Percentiles rank a stretch among this genome's conserved stretches.
Evolutionary conservation across 2,329 filamentous ascomycete genomes (phyloP).

Genomic region (Aspergillus sergii): DNA sequence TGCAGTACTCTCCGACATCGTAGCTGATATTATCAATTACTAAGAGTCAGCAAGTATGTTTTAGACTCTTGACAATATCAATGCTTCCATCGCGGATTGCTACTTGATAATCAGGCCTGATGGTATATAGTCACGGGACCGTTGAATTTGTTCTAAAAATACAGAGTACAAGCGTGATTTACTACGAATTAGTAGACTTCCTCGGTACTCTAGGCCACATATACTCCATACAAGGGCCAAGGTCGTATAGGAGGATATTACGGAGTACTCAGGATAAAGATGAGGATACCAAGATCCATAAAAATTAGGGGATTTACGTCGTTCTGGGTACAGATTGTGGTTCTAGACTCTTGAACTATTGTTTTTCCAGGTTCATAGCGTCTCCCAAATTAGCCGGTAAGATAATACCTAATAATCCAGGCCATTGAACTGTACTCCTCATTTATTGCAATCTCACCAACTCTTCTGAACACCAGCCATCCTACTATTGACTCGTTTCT

Average conservation of each 20-base stretch:
- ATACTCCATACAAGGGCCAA: background rate
- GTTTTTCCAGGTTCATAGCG: background rate
- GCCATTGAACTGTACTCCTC: background rate
- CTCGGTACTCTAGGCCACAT: background rate
- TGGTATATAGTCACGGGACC: background rate
- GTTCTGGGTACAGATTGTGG: background rate
- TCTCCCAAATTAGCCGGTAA: background rate
- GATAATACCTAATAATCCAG: background rate
- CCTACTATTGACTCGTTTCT: background rate
- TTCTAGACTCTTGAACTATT: conserved; percentile 2
- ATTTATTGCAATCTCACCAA: background rate
- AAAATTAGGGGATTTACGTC: background rate
- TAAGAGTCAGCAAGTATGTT: background rate
- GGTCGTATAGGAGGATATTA: background rate
- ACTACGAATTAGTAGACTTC: background rate
- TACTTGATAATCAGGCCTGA: background rate
- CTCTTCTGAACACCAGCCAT: background rate
- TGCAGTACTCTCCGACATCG: background rate
- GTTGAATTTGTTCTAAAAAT: background rate
- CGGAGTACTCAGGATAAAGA: background rate
- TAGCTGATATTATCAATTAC: background rate
- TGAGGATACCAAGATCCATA: background rate
- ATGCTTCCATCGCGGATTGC: background rate
- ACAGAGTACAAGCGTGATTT: background rate
- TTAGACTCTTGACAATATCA: background rate